phyloP scores from a whole-genome alignment of 257 asterid genomes.

The Buddleja alternifolia region DNA sequence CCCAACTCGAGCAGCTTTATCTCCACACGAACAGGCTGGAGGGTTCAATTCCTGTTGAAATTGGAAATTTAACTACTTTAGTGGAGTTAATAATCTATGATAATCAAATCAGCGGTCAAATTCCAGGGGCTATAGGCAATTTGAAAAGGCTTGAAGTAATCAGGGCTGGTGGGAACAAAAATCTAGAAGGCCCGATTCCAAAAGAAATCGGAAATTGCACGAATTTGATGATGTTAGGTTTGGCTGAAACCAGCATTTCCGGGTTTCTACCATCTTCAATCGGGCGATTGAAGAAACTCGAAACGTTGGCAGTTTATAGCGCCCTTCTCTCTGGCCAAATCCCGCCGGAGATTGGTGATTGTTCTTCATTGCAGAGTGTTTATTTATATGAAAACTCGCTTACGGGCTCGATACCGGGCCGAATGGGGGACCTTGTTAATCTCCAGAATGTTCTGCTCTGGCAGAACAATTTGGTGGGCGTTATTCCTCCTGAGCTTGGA shows the following conservation, averaged over 20 bases:
- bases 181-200: slow-evolving; percentile 69
- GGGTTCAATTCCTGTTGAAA: slow-evolving; percentile 55
- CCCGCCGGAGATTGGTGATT: slow-evolving; percentile 73
- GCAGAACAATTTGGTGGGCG: slow-evolving; percentile 71
- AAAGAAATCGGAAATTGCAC: slow-evolving; percentile 67
- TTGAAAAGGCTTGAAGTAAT: slow-evolving; percentile 54
- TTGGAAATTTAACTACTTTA: slow-evolving; percentile 56
- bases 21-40: slow-evolving; percentile 56
- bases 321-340: slow-evolving; percentile 75
- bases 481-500: slow-evolving; percentile 63
- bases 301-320: slow-evolving; percentile 69
- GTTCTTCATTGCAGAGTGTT: slow-evolving; percentile 46
- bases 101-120: slow-evolving; percentile 59
- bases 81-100: slow-evolving; percentile 53
- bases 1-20: slow-evolving; percentile 49
- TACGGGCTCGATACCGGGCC: slow-evolving; percentile 65
- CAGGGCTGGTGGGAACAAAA: slow-evolving; percentile 82
- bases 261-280: slow-evolving; percentile 70
- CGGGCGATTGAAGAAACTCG: slow-evolving; percentile 56
- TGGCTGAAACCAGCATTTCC: slow-evolving; percentile 76
- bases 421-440: slow-evolving; percentile 49
- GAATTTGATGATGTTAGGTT: slow-evolving; percentile 55
- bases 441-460: slow-evolving; percentile 64
- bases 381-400: slow-evolving; percentile 72
- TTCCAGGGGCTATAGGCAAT: slow-evolving; percentile 61